phyloP scores from a whole-genome alignment of 139 green algal genomes.

The Choricystis sp. region DNA sequence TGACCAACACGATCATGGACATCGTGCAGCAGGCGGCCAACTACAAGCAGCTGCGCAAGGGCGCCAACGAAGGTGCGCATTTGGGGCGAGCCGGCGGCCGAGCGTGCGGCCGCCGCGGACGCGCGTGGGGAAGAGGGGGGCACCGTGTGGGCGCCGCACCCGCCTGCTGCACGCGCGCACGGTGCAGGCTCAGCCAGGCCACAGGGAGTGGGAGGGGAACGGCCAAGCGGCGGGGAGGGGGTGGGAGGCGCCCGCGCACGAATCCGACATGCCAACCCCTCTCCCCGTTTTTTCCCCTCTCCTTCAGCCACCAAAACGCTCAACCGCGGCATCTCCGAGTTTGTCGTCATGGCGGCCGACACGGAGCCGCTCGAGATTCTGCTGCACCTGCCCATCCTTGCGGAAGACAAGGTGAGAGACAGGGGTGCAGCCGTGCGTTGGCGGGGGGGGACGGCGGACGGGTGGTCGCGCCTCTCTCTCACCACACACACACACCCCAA shows the following conservation, averaged over 20 bases:
- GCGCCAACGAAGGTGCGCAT: conserved; percentile 82
- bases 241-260: too few species aligned
- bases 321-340: conserved; percentile 90
- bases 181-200: too few species aligned
- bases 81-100: neutral
- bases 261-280: too few species aligned
- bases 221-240: too few species aligned
- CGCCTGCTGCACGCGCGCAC: too few species aligned
- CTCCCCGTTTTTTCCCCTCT: neutral
- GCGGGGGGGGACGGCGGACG: neutral
- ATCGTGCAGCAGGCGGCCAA: conserved; percentile 96
- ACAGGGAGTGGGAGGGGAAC: too few species aligned
- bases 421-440: neutral
- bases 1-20: conserved; percentile 96
- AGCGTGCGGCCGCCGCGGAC: too few species aligned
- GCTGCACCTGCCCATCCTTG: conserved; percentile 94
- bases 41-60: conserved; percentile 99
- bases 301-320: conserved; percentile 78
- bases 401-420: conserved; percentile 83
- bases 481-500: too few species aligned
- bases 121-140: too few species aligned
- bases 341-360: conserved; percentile 96
- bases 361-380: conserved; percentile 98
- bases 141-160: too few species aligned
- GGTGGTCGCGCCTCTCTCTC: too few species aligned